Percentiles rank a stretch among this genome's conserved stretches.
Evolutionary conservation across 192 early-diverging fungal species (phyloP).

Genomic region (Geranomyces variabilis): DNA sequence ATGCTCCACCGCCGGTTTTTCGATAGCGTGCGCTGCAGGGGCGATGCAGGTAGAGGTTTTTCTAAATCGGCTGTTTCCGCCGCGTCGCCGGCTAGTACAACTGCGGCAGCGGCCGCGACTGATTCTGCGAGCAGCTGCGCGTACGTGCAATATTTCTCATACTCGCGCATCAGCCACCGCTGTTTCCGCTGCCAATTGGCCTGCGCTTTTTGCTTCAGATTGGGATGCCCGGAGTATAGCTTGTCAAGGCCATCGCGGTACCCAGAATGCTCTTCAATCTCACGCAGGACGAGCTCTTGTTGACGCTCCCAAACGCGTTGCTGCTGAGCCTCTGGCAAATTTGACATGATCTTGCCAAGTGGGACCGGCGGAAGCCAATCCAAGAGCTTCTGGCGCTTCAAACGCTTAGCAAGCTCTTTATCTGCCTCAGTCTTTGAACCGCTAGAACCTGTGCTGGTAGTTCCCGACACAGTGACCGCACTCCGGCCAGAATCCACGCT

Average conservation of each 20-base stretch:
- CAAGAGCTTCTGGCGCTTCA: slow-evolving; percentile 37
- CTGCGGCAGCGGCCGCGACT: background rate
- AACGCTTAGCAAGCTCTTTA: slow-evolving; percentile 19
- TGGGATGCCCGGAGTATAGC: slow-evolving; percentile 33
- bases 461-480: slow-evolving; percentile 19
- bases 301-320: slow-evolving; percentile 43
- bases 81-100: background rate
- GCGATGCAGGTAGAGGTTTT: background rate
- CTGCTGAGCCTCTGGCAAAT: slow-evolving; percentile 41
- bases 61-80: background rate
- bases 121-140: slow-evolving; percentile 26
- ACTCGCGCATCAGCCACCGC: slow-evolving; percentile 47
- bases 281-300: slow-evolving; percentile 28
- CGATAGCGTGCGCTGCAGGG: background rate
- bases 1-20: background rate
- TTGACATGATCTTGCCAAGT: slow-evolving; percentile 35
- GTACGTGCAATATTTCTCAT: slow-evolving; percentile 50
- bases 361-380: slow-evolving; percentile 45
- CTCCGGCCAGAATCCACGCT: slow-evolving; percentile 24
- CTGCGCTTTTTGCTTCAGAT: slow-evolving; percentile 38
- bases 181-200: slow-evolving; percentile 54
- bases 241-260: slow-evolving; percentile 41
- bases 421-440: background rate
- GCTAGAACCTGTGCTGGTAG: background rate
- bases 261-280: slow-evolving; percentile 49